Conservation (phyloP, 2,329 filamentous ascomycete species). For the Xylaria sp. region DNA sequence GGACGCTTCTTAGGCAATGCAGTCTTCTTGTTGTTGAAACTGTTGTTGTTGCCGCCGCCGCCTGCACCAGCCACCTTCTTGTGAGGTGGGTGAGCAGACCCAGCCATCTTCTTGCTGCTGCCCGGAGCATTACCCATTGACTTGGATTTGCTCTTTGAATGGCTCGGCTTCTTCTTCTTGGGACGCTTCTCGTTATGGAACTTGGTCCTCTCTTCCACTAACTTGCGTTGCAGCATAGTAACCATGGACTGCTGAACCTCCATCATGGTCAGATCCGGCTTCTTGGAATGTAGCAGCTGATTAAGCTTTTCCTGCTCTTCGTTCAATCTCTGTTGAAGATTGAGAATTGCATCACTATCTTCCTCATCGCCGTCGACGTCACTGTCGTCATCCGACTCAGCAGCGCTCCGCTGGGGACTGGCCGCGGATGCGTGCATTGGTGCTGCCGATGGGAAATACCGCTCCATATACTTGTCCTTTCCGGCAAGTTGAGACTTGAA, state of each 20-base stretch:
- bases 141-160: conserved; percentile 50
- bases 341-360: conserved; percentile 46
- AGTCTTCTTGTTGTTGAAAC: conserved; percentile 37
- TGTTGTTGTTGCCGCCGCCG: background rate
- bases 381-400: conserved; percentile 66
- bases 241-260: conserved; percentile 58
- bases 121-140: conserved; percentile 31
- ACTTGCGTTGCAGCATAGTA: conserved; percentile 61
- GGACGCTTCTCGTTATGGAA: conserved; percentile 62
- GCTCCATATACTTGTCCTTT: conserved; percentile 76
- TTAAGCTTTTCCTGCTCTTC: conserved; percentile 57
- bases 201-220: conserved; percentile 66
- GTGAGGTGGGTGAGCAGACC: conserved; percentile 13
- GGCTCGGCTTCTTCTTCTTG: conserved; percentile 83
- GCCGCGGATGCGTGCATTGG: conserved; percentile 52
- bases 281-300: conserved; percentile 45
- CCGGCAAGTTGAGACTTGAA: conserved; percentile 72
- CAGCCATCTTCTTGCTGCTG: conserved; percentile 39
- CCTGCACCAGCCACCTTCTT: conserved; percentile 11
- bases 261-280: conserved; percentile 48
- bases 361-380: conserved; percentile 53
- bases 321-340: conserved; percentile 46
- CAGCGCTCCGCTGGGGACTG: conserved; percentile 61
- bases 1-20: conserved; percentile 48
- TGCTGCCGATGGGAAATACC: conserved; percentile 55